Base-by-base conservation (phyloP, 441 rosid species). In the Syzygium syzygioides region DNA sequence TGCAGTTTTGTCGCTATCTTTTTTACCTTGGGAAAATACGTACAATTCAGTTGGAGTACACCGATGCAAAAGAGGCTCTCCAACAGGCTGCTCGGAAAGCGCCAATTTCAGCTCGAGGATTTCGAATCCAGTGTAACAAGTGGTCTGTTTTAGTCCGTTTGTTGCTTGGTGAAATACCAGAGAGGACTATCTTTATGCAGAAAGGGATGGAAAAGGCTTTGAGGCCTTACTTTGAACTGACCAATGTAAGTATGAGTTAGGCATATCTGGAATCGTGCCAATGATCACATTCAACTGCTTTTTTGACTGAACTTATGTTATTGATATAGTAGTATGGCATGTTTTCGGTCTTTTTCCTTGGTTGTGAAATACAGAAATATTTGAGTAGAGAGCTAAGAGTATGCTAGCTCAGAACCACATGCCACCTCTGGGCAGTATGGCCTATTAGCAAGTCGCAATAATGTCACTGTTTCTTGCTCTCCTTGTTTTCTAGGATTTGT, bases 1-100 rank as follows among this genome's bases (percentile, higher is more conserved):
- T 91, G 91, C 95, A 94, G 97, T 94, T 94, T 87, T 94, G 95
- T 90, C 88, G 94, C 87, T 95, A 95, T 80, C 92, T 94, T 76
- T 95, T 94, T 87, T 95, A 95, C 92, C 93, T 94, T 7, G 96
- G 97, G 88, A 94, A 94, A 91, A 95, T 95, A 89, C 92, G 94
- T 86, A 94, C 97, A 6, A 94, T 95, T 88, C 95, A 95, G 90
- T 91, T 95, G 32, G 95, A 95, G 91, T 95, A 95, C 85, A 94
- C 97, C 1, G 95, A 95, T 90, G 96, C 96, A 85, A 95, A 94
- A 91, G 95, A 95, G 89, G 92, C 93, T 90, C 94, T 95, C 87
- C 94, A 92, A 79, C 95, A 93, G 92, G 96, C 97, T 84, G 93
- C 95, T 89, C 89, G 94, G 60, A 94, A 92, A 92, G 95, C 96